Percentiles rank a stretch among this genome's conserved stretches.
Conservation (phyloP, 164 flowering plant species). For the Litsea cubeba region DNA sequence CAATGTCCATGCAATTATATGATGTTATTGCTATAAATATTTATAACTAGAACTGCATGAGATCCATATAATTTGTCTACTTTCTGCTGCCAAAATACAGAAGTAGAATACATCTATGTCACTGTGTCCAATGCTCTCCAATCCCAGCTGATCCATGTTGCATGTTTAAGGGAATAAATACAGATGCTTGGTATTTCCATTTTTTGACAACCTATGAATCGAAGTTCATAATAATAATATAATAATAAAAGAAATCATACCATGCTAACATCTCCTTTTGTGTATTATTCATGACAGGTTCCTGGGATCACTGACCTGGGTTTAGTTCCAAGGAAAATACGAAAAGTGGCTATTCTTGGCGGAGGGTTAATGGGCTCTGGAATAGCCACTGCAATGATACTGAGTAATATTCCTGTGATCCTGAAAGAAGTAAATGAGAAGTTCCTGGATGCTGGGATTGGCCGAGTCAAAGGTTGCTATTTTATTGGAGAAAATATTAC, state of each 20-base stretch:
- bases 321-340: constrained; percentile 64
- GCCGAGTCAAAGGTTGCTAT: constrained; percentile 65
- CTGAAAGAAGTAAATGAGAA: constrained; percentile 89
- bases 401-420: constrained; percentile 62
- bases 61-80: too few species aligned
- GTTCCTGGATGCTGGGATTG: constrained; percentile 72
- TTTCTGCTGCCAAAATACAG: too few species aligned
- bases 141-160: too few species aligned
- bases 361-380: constrained; percentile 99
- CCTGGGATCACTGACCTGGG: constrained; percentile 82
- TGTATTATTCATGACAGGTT: constrained; percentile 39
- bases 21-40: too few species aligned
- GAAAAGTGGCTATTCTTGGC: constrained; percentile 80
- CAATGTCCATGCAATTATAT: too few species aligned
- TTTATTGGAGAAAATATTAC: neutral
- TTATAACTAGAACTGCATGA: too few species aligned
- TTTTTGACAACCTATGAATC: too few species aligned
- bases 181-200: too few species aligned
- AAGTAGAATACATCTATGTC: too few species aligned
- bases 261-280: neutral
- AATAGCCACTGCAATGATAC: constrained; percentile 84
- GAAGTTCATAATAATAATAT: too few species aligned
- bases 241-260: neutral
- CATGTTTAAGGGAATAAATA: too few species aligned
- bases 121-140: too few species aligned